Conservation (phyloP, 1,284 basidiomycete genomes). For the Exobasidium cylindrosporum region DNA sequence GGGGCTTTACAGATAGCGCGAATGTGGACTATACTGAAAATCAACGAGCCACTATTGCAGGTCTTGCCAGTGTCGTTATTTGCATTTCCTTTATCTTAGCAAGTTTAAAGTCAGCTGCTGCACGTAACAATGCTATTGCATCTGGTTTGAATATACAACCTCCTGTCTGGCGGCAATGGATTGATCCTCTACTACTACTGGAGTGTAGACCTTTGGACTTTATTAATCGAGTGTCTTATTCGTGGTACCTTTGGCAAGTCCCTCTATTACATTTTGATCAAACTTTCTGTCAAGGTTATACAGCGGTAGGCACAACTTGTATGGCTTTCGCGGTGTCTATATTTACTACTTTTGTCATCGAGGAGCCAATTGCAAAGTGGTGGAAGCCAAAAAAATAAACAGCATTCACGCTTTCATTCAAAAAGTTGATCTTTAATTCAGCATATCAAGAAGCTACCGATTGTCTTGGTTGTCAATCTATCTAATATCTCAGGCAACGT, state of each 20-base stretch:
- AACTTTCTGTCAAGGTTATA: not conserved
- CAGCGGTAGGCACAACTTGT: not conserved
- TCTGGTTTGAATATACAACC: too few relatives aligned
- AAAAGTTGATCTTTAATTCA: too few relatives aligned
- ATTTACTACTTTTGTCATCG: not conserved
- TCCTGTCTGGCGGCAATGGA: too few relatives aligned
- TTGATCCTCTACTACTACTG: not conserved
- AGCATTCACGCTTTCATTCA: not conserved
- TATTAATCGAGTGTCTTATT: not conserved
- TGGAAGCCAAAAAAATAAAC: not conserved
- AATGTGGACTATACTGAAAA: not conserved
- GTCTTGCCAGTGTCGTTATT: not conserved
- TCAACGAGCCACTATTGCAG: not conserved
- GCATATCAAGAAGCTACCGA: too few relatives aligned
- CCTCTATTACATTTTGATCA: not conserved
- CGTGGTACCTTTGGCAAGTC: conserved; percentile 2
- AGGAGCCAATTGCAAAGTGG: not conserved
- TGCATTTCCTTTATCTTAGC: not conserved
- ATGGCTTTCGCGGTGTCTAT: not conserved
- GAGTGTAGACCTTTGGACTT: not conserved
- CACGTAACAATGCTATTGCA: too few relatives aligned
- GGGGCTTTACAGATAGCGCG: not conserved
- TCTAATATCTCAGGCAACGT: too few relatives aligned
- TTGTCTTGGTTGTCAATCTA: too few relatives aligned
- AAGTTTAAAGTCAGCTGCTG: too few relatives aligned